These are phyloP conservation scores for Talaromyces sp. DNA, from an alignment of 2,329 filamentous ascomycete species.

Conservation along the genomic window DNA sequence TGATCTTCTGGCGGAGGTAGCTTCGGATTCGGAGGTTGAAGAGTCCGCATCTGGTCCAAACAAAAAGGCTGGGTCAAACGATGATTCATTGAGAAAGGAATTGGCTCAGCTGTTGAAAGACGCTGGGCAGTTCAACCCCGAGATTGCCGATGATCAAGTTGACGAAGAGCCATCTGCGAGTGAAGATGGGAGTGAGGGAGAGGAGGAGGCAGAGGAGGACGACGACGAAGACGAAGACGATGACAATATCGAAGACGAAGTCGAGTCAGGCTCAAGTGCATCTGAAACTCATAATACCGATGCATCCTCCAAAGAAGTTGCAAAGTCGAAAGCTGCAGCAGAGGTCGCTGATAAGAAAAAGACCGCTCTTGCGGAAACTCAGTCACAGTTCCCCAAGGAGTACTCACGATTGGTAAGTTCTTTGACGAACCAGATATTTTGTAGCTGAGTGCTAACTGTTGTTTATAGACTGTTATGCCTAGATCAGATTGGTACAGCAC, in stretches of 20 bases:
- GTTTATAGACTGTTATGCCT: constrained; percentile 52
- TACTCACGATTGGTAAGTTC: constrained; percentile 32
- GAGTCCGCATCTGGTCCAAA: constrained; percentile 21
- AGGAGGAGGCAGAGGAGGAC: constrained; percentile 16
- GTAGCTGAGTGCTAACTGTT: constrained; percentile 16
- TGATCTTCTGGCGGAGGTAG: constrained; percentile 40
- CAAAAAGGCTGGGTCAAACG: constrained; percentile 25
- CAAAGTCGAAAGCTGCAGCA: neutral
- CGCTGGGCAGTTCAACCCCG: constrained; percentile 25
- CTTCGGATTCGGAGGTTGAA: constrained; percentile 46
- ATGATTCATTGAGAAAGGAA: constrained; percentile 39
- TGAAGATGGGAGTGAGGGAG: constrained; percentile 27
- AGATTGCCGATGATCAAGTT: constrained; percentile 29
- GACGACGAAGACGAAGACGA: neutral
- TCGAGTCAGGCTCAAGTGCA: constrained; percentile 17
- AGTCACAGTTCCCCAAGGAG: constrained; percentile 30
- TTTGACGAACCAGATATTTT: neutral
- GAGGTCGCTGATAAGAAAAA: constrained; percentile 18
- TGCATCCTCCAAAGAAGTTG: constrained; percentile 11
- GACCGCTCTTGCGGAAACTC: constrained; percentile 16
- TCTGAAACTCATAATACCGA: constrained; percentile 27
- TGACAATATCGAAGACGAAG: neutral
- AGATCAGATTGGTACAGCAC: constrained; percentile 64
- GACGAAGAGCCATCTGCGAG: constrained; percentile 28
- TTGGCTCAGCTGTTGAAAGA: constrained; percentile 32